Base-by-base conservation (phyloP, 208 protist genomes). In the Herpetomonas samuelpessoai region DNA sequence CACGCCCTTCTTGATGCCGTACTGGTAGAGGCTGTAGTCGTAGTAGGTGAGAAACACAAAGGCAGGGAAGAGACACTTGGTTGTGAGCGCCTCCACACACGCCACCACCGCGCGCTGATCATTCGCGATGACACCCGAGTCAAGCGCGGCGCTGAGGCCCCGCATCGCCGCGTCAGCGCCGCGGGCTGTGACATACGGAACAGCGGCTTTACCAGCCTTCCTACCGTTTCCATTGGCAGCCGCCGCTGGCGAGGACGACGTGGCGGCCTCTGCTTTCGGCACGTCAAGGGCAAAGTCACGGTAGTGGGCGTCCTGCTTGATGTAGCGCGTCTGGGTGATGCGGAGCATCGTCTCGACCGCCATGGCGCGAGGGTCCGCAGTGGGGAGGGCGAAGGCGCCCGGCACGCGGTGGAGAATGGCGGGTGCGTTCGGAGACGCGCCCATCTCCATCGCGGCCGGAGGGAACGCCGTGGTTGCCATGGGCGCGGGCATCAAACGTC, bases 1-100 rank as follows among this genome's bases (percentile, higher is more conserved):
- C 18, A 91, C 79, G 26, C 60, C 65, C 48, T 79, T 76, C 22
- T 68, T 52, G 68, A 92, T 71, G 2, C 57, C 35, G 31, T 69
- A 53, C 28, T 65, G 44, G 48, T 81, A 95, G 21, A 89, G 31
- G 6, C 29, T 46, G 4, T 70, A 62, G 38, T 92, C 85, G 35
- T 68, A 82, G 68, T 88, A 76, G 7, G 59, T 71, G 28, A 82
- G 47, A 47, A 92, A 92, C n/a, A 83, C 55, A 62, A 95, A 89
- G 38, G 86, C 89, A 0, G 84, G 89, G 46, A 92, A 81, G 4
- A 95, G 61, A 44, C 73, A 77, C 52, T 80, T 68, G 26, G 27
- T 28, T 24, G 76, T 70, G 14, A 91, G 69, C 25, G 72, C 57
- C 59, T 80, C 68, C 1, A 88, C 70, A 48, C 81, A 89, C 10